Evolutionary conservation across 106 monocot genomes (phyloP), one percentile per base, ranked within the genome.

Genomic region (Dendrobium chrysotoxum): DNA sequence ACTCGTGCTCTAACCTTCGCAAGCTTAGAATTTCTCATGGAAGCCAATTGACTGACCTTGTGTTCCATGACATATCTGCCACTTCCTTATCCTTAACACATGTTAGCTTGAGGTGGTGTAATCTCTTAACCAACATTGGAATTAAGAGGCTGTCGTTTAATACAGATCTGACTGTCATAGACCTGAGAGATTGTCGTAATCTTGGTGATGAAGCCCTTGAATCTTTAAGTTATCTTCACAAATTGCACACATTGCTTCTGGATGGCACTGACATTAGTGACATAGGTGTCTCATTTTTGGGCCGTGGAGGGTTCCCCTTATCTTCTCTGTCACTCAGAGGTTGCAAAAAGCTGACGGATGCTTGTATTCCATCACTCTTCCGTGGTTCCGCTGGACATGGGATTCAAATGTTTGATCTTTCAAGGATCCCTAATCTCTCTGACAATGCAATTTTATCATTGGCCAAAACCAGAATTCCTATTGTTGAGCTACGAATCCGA

Each of bases 41-140:
- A 50, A 93, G 88, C 81, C 95, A 95, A 72, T 58, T 99, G n/a
- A 99, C 98, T 20, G 98, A 99, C 81, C 87, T 95, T 25, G 84
- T 95, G 31, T 95, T 99, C 76, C 98, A 95, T 80, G 98, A 99
- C 81, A 99, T 99, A n/a, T 85, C 85, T 66, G 95, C 92, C 65
- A 99, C 98, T 46, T 91, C 98, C 23, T 86, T 99, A 42, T 88
- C 89, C 72, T 77, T 99, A 45, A 92, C 89, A 45, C 98, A 99
- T 85, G 92, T 95, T 73, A 91, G 92, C 80, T 82, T 99, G 77
- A 89, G 89, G 81, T 89, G 91, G 82, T 98, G 98, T 75, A 91
- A 87, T 88, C 95, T 88, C 53, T 79, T 99, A 28, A 91, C 91
- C 9, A 86, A 91, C 71, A 40, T 85, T 84, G 98, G 91, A 5